Evolutionary conservation across 768 basidiomycete species (phyloP).

Genomic region (Hericium coralloides): DNA sequence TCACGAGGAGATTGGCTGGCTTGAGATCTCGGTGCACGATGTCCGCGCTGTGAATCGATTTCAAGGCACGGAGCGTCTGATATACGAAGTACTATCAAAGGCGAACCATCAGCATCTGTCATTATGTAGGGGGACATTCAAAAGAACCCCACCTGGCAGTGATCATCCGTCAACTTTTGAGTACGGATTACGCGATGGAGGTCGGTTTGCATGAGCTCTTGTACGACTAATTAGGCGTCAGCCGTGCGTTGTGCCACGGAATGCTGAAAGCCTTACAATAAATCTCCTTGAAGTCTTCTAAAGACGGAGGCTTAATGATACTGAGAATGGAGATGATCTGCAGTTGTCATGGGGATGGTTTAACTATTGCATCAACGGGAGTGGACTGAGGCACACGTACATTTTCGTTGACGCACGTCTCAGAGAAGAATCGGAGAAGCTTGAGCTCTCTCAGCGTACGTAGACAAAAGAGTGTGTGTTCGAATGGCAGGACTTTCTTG

Average conservation of each 20-base stretch:
- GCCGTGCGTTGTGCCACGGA: background rate
- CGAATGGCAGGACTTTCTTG: slow-evolving; percentile 93
- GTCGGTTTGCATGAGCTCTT: slow-evolving; percentile 88
- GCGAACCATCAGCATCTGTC: background rate
- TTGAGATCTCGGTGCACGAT: slow-evolving; percentile 76
- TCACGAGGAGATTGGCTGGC: slow-evolving; percentile 81
- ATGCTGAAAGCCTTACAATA: slow-evolving; percentile 44
- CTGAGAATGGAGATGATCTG: slow-evolving; percentile 91
- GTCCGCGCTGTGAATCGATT: slow-evolving; percentile 83
- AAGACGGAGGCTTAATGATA: slow-evolving; percentile 71
- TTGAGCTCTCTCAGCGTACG: slow-evolving; percentile 89
- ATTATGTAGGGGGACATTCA: background rate
- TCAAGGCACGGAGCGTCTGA: slow-evolving; percentile 79
- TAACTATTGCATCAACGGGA: slow-evolving; percentile 2
- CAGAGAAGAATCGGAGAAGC: slow-evolving; percentile 77
- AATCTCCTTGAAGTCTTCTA: slow-evolving; percentile 79
- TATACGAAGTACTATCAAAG: slow-evolving; percentile 66
- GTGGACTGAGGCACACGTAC: slow-evolving; percentile 27
- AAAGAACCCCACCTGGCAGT: slow-evolving; percentile 50
- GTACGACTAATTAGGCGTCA: slow-evolving; percentile 47
- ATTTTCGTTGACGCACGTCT: slow-evolving; percentile 74
- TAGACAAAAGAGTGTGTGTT: slow-evolving; percentile 87
- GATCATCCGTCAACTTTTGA: slow-evolving; percentile 85
- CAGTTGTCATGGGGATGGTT: background rate
- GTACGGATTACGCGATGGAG: slow-evolving; percentile 88